These are phyloP conservation scores for Lentinula edodes DNA, from an alignment of 768 basidiomycete genomes.

Conservation along the genomic window DNA sequence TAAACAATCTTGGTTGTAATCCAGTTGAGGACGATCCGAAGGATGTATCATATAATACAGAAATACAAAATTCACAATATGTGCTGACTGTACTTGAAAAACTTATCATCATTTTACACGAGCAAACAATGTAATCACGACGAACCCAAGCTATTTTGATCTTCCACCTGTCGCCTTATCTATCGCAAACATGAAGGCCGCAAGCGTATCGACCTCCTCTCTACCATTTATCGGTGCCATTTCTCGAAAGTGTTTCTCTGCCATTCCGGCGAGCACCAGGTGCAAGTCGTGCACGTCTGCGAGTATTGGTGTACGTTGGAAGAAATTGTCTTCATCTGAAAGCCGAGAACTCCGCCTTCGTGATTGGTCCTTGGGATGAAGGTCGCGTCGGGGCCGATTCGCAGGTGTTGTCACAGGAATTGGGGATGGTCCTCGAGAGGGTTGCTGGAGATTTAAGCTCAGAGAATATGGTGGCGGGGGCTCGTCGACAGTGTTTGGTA, in stretches of 20 bases:
- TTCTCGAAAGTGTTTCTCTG: constrained; percentile 69
- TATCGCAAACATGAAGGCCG: constrained; percentile 73
- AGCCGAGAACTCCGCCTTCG: constrained; percentile 70
- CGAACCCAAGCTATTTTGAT: neutral
- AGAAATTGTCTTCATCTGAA: constrained; percentile 53
- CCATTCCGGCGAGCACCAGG: constrained; percentile 58
- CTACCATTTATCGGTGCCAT: constrained; percentile 42
- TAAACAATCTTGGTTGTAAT: too few relatives aligned
- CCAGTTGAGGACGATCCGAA: too few relatives aligned
- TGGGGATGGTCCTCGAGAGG: constrained; percentile 50
- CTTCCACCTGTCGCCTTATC: constrained; percentile 33
- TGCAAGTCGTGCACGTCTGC: constrained; percentile 69
- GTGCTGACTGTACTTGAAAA: too few relatives aligned
- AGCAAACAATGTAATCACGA: neutral
- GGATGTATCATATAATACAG: too few relatives aligned
- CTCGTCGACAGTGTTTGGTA: constrained; percentile 58
- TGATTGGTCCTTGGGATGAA: constrained; percentile 50
- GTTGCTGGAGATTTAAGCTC: constrained; percentile 39
- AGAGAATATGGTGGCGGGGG: constrained; percentile 67
- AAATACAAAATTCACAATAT: too few relatives aligned
- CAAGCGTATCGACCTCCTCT: constrained; percentile 78
- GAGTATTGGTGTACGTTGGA: constrained; percentile 55
- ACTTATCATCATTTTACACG: too few relatives aligned
- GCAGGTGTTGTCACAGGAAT: constrained; percentile 47
- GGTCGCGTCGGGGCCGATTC: constrained; percentile 68